Base-by-base conservation (phyloP, 1,284 basidiomycete species). In the Cryptococcus floricola region DNA sequence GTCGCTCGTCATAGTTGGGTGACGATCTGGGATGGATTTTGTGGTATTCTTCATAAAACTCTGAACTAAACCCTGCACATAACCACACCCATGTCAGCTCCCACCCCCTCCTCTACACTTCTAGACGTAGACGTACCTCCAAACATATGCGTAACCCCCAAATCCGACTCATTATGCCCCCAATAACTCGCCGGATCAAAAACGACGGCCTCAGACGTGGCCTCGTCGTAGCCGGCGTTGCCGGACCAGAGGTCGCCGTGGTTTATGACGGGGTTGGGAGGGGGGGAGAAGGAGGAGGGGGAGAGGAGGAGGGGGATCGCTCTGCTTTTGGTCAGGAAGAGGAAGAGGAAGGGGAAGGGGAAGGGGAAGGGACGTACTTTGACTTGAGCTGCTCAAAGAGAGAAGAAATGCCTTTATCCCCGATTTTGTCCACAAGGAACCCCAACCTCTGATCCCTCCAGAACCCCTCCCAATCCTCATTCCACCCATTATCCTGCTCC, bases 81-180 rank as follows among this genome's bases (percentile, higher is more conserved):
- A n/a, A n/a, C n/a, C n/a, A 12, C 18, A 9, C 8, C n/a, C 7
- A 13, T 23, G 39, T 27, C 49, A 45, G 41, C 23, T 19, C 19
- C 19, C 5, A 4, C 4, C 27, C 16, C 14, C 9, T 4, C 1
- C 3, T 23, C 23, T 3, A 2, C 23, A 23, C 23, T 3, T 23
- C 23, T 23, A 23, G n/a, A 41, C 39, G 7, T 23, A 23, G n/a
- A 41, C 39, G 7, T 39, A 74, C 74, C 89, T 2, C 90, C 89
- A 67, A 94, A 93, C 60, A 93, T 90, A 42, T 85, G 81, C 14
- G 85, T 86, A 49, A 93, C 91, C 0, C 88, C 87, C 37, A 93
- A 81, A 63, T 94, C 91, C 13, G 87, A 87, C 78, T 94, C 91
- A 60, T 87, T 88, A 68, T 92, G 90, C 3, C 89, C 90, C 64